Evolutionary conservation across 1,139 yeast genomes (phyloP).

Genomic region (Yamadazyma sp.): DNA sequence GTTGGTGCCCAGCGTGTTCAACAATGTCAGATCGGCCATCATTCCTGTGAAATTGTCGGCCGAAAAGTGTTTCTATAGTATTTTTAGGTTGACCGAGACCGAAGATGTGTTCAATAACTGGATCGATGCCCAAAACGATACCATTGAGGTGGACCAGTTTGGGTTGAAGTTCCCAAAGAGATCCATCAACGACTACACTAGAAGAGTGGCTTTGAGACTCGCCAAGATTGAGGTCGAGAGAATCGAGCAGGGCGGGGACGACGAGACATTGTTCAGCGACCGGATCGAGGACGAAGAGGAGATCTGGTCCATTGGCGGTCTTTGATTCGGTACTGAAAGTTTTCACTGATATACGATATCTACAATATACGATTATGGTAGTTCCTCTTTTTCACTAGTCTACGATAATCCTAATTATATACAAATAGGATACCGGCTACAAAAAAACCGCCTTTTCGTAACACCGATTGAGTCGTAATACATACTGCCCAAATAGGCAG

Average conservation of each 20-base stretch:
- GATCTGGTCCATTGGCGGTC: conserved; percentile 77
- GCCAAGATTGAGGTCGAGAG: conserved; percentile 86
- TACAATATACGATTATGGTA: too few species aligned
- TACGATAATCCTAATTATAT: too few species aligned
- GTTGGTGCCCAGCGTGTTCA: conserved; percentile 73
- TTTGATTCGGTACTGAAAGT: not conserved
- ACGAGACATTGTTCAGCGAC: conserved; percentile 80
- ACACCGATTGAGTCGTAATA: too few species aligned
- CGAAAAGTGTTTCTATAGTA: conserved; percentile 80
- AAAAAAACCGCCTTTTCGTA: too few species aligned
- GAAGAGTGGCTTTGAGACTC: conserved; percentile 80
- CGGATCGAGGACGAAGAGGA: conserved; percentile 83
- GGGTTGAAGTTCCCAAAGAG: conserved; percentile 62
- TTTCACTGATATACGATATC: too few species aligned
- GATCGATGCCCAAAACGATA: conserved; percentile 37
- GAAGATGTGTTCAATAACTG: conserved; percentile 67
- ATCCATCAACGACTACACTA: conserved; percentile 83
- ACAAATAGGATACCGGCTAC: too few species aligned
- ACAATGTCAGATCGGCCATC: conserved; percentile 78
- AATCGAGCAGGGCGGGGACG: conserved; percentile 88
- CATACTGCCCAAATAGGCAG: too few species aligned
- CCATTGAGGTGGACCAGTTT: conserved; percentile 31
- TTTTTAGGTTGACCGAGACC: conserved; percentile 74
- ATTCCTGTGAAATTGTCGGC: conserved; percentile 95
- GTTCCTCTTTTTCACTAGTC: too few species aligned